Base-by-base conservation (phyloP, 495 filamentous ascomycete species). In the Neurospora sp. region DNA sequence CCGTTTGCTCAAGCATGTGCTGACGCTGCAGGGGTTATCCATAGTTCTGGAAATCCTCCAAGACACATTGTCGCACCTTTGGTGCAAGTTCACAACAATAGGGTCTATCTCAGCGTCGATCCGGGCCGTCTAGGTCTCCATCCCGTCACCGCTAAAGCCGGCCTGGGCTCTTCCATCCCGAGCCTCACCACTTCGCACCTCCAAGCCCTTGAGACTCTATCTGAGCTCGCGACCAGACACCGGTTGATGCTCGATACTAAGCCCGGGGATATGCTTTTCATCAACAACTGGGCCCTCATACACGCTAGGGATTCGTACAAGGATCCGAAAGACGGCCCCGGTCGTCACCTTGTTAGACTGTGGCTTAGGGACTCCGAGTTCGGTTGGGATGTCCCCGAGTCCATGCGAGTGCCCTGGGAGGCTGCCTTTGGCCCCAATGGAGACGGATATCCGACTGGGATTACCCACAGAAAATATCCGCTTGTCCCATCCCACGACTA, bases 201-300 rank as follows among this genome's bases (percentile, higher is more conserved):
- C 39, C 73, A 80, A 12, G 83, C 85, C 16, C 78, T 87, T 60
- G 74, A 74, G 1, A 54, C 79, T 38, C 70, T 87, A 3, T 78
- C 79, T 10, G 69, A 72, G 9, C 73, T 80, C 6, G 85, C 85
- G 1, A 72, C 75, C 12, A 81, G 78, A 54, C 74, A 84, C 46
- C 80, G 80, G 6, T 62, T 83, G 7, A 75, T 39, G 23, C 77
- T 92, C 6, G 80, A 87, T 35, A 84, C 88, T 35, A 81, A 85
- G 70, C 81, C 82, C 8, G 90, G 90, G 0, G 90, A 93, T 78
- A 82, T 92, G 18, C 79, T 89, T 46, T 89, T 90, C 74, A 82
- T 91, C 74, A 91, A 92, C 76, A 92, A 93, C 72, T 82, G 90
- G 37, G 82, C 82, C 6, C 77, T 90, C 8, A 84, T 92, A 70